Conservation (phyloP, 441 rosid genomes). For the Populus hybrid region DNA sequence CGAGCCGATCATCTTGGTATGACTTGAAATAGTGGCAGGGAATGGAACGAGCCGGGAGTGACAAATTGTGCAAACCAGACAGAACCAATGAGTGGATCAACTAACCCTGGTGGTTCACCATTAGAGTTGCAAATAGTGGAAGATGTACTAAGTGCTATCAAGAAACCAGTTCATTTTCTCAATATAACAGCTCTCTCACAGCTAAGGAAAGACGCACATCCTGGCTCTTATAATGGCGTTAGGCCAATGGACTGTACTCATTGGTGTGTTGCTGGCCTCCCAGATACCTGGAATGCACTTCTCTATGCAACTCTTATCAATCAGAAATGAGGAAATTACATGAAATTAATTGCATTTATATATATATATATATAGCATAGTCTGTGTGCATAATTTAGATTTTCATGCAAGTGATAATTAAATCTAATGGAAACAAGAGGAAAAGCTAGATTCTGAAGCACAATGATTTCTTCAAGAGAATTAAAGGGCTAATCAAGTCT, state of each 20-base stretch:
- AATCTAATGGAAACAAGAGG: no score
- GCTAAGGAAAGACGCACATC: conserved; percentile 86
- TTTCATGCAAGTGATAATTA: no score
- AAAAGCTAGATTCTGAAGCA: no score
- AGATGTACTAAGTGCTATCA: conserved; percentile 41
- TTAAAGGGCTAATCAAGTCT: no score
- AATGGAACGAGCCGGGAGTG: conserved; percentile 68
- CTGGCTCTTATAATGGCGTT: conserved; percentile 24
- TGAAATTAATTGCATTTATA: background rate
- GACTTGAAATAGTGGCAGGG: conserved; percentile 41
- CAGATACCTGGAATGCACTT: background rate
- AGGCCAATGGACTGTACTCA: background rate
- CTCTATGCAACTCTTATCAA: conserved; percentile 28
- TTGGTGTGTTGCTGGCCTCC: background rate
- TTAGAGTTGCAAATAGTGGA: conserved; percentile 52
- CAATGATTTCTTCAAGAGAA: no score
- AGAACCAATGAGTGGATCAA: conserved; percentile 52
- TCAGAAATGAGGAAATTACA: conserved; percentile 7
- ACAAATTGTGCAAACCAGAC: conserved; percentile 59
- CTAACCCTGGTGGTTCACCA: conserved; percentile 60
- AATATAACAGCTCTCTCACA: conserved; percentile 63
- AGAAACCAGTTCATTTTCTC: conserved; percentile 22
- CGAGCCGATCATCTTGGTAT: background rate
- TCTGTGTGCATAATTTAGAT: no score
- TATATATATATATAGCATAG: no score